Evolutionary conservation across 2,329 filamentous ascomycete species (phyloP).

Genomic region (Trichoderma oligosporum): DNA sequence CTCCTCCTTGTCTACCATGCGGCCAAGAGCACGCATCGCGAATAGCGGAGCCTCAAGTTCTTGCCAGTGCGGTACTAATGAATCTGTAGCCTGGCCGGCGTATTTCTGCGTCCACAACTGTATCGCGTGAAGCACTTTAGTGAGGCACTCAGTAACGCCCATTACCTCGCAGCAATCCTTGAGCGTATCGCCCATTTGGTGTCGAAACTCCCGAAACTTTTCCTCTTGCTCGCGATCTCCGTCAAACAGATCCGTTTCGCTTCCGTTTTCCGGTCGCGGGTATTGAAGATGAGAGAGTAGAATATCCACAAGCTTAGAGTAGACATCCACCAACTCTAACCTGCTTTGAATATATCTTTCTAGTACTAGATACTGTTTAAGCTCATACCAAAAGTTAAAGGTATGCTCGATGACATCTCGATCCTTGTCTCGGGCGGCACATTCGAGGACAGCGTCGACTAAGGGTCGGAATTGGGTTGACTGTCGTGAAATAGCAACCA

Average conservation of each 20-base stretch:
- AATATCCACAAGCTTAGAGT: conserved; percentile 85
- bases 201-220: conserved; percentile 93
- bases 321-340: conserved; percentile 72
- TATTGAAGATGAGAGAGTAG: conserved; percentile 89
- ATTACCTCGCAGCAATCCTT: conserved; percentile 98
- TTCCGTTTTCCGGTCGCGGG: conserved; percentile 68
- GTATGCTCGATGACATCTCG: conserved; percentile 90
- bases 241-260: conserved; percentile 83
- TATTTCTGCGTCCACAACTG: conserved; percentile 85
- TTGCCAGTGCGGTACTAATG: conserved; percentile 89
- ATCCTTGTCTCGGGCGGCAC: conserved; percentile 80
- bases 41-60: conserved; percentile 93
- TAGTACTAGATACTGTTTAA: conserved; percentile 92
- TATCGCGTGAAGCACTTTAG: conserved; percentile 82
- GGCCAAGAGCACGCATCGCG: conserved; percentile 90
- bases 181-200: conserved; percentile 94
- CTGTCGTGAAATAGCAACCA: conserved; percentile 81
- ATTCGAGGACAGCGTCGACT: conserved; percentile 90
- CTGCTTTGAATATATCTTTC: conserved; percentile 85
- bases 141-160: conserved; percentile 84
- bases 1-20: conserved; percentile 91
- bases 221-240: conserved; percentile 95
- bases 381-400: conserved; percentile 96
- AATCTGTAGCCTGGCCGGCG: conserved; percentile 67
- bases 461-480: conserved; percentile 76